Percentiles rank a stretch among this genome's conserved stretches.
Evolutionary conservation across 352 stramenopile species (phyloP).

Genomic region (Blastocystis hominis): DNA sequence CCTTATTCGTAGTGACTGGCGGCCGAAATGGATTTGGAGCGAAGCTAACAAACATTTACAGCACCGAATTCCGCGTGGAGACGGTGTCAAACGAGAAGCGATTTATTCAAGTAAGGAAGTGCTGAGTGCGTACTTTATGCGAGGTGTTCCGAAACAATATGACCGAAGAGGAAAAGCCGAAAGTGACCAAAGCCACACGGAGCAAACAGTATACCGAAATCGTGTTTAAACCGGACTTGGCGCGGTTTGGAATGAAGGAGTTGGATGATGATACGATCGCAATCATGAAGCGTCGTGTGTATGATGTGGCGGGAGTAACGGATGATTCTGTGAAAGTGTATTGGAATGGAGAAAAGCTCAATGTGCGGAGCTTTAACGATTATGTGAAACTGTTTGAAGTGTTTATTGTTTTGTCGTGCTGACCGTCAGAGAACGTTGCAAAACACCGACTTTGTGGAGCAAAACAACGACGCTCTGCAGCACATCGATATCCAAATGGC

Average conservation of each 20-base stretch:
- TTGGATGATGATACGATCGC: conserved; percentile 82
- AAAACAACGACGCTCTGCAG: conserved; percentile 62
- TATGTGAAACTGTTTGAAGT: conserved; percentile 82
- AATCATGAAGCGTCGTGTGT: conserved; percentile 88
- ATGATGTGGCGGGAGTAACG: conserved; percentile 89
- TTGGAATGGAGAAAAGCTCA: conserved; percentile 65
- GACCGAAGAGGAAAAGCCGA: conserved; percentile 74
- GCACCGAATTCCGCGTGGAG: conserved; percentile 93
- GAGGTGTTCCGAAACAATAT: conserved; percentile 94
- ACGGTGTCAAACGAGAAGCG: conserved; percentile 84
- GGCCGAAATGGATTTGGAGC: conserved; percentile 92
- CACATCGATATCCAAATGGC: conserved; percentile 73
- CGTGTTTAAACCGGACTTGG: conserved; percentile 88
- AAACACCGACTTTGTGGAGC: neutral
- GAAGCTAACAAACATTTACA: conserved; percentile 99
- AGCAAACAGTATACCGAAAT: conserved; percentile 88
- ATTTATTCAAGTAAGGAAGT: conserved; percentile 70
- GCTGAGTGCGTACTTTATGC: conserved; percentile 64
- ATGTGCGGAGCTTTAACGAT: conserved; percentile 86
- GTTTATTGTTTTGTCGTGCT: conserved; percentile 59
- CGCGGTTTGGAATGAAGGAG: conserved; percentile 83
- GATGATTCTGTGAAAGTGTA: conserved; percentile 77
- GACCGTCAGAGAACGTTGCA: neutral
- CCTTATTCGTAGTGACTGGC: conserved; percentile 67
- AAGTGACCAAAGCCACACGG: conserved; percentile 65